Conservation (phyloP, 805 yeast genomes). For the Teunomyces gatunensis region DNA sequence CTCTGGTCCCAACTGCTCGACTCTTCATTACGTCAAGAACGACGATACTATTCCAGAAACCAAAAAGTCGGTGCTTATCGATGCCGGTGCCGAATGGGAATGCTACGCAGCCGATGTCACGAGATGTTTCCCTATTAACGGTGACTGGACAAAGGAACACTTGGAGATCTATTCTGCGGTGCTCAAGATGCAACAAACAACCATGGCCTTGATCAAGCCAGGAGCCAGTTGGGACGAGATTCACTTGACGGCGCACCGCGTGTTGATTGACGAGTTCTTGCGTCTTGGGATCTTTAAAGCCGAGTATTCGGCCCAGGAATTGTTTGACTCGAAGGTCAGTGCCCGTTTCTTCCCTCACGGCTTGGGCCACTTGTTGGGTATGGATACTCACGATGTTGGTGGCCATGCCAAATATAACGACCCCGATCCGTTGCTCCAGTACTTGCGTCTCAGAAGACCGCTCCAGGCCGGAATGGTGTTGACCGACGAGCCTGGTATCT, state of each 20-base stretch:
- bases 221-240: conserved; percentile 85
- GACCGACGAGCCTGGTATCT: conserved; percentile 94
- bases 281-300: conserved; percentile 71
- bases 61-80: conserved; percentile 72
- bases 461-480: conserved; percentile 78
- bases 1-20: conserved; percentile 86
- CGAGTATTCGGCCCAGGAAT: conserved; percentile 57
- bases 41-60: conserved; percentile 48
- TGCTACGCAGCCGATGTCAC: conserved; percentile 93
- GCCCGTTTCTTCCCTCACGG: conserved; percentile 94
- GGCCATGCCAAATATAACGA: conserved; percentile 86
- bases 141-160: conserved; percentile 88
- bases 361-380: conserved; percentile 86
- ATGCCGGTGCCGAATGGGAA: conserved; percentile 97
- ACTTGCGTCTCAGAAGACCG: conserved; percentile 75
- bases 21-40: conserved; percentile 85
- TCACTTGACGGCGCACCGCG: conserved; percentile 75
- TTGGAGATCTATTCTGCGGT: conserved; percentile 79
- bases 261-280: conserved; percentile 68
- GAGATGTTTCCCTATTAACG: conserved; percentile 88
- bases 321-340: conserved; percentile 66
- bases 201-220: conserved; percentile 72
- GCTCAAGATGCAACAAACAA: conserved; percentile 72
- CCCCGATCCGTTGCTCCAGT: conserved; percentile 69
- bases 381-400: conserved; percentile 96